These are phyloP conservation scores for Colletotrichum sp. DNA, from an alignment of 2,329 filamentous ascomycete species.

Conservation along the genomic window DNA sequence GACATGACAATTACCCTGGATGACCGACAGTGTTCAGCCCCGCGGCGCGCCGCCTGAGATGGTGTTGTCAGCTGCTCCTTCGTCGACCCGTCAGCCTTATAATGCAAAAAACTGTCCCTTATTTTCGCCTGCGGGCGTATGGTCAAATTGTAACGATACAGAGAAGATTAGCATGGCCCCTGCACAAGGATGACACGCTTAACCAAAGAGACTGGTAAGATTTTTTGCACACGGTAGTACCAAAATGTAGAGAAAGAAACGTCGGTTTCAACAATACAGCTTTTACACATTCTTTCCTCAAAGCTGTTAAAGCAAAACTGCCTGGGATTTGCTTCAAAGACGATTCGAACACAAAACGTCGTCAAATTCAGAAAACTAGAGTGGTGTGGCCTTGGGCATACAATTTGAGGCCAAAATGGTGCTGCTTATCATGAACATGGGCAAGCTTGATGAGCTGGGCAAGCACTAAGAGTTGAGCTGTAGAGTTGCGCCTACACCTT, in stretches of 20 bases:
- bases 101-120: background rate
- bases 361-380: background rate
- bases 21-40: background rate
- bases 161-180: conserved; percentile 4
- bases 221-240: background rate
- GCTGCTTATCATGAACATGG: background rate
- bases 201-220: background rate
- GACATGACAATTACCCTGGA: background rate
- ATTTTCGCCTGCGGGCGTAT: background rate
- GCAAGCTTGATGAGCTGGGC: background rate
- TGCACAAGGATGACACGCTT: background rate
- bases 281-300: background rate
- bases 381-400: background rate
- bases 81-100: background rate
- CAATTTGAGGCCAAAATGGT: background rate
- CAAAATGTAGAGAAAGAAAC: background rate
- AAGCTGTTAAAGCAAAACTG: background rate
- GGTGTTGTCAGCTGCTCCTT: background rate
- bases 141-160: background rate
- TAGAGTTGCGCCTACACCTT: background rate
- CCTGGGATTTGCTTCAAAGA: background rate
- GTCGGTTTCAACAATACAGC: background rate
- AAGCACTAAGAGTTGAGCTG: background rate
- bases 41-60: background rate
- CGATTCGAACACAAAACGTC: background rate